These are phyloP conservation scores for Castanea mollissima DNA, from an alignment of 306 rosid genomes.

Conservation along the genomic window DNA sequence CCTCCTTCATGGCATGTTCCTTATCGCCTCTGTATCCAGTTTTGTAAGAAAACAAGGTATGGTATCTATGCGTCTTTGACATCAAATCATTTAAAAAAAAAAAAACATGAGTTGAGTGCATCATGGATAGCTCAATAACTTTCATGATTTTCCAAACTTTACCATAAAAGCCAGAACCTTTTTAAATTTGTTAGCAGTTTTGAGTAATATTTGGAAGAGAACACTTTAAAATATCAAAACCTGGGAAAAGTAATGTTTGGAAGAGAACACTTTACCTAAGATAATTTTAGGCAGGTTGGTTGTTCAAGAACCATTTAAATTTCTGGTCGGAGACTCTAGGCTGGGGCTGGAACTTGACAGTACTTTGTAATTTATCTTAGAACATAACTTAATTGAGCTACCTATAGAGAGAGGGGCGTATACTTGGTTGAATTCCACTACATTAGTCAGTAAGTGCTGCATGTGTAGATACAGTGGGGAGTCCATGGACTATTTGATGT, in stretches of 20 bases:
- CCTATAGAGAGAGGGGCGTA: no score
- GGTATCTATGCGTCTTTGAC: constrained; percentile 16
- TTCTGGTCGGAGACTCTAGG: no score
- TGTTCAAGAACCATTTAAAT: no score
- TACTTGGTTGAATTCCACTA: no score
- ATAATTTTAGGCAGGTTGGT: no score
- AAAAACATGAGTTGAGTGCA: neutral
- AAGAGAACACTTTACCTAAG: no score
- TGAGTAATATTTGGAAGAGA: neutral
- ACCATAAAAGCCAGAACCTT: neutral
- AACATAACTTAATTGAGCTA: no score
- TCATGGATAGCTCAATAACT: neutral
- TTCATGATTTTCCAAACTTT: neutral
- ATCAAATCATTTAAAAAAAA: constrained; percentile 1
- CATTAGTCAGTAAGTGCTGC: no score
- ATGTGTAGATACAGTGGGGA: no score
- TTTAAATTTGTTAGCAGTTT: neutral
- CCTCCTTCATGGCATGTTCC: constrained; percentile 97
- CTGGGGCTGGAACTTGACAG: no score
- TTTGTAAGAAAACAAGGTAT: constrained; percentile 96
- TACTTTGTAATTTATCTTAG: no score
- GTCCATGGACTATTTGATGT: no score
- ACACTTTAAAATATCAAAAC: neutral
- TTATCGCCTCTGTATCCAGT: constrained; percentile 88
- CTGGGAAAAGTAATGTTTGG: neutral